These are phyloP conservation scores for Hymenoscyphus scutula DNA, from an alignment of 2,329 filamentous ascomycete genomes.

Conservation along the genomic window DNA sequence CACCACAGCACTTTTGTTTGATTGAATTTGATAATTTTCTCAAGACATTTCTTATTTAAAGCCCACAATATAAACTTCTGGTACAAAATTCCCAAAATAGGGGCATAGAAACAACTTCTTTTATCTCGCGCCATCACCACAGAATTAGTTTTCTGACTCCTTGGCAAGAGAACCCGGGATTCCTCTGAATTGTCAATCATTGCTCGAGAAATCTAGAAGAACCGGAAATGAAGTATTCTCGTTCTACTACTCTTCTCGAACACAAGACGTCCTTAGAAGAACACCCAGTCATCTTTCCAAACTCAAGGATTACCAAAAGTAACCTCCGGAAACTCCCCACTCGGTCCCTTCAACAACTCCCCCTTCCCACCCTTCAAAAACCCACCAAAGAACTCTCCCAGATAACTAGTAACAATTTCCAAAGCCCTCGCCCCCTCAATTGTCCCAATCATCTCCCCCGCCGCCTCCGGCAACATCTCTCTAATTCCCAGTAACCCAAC, in stretches of 20 bases:
- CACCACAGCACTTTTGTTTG: neutral
- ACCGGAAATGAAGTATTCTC: no score
- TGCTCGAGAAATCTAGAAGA: no score
- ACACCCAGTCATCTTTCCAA: no score
- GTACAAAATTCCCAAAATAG: neutral
- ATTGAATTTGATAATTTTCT: neutral
- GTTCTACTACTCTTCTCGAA: no score
- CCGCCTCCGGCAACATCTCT: slow-evolving; percentile 1
- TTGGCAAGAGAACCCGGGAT: no score
- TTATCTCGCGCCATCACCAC: no score
- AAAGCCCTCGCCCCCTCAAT: slow-evolving; percentile 27
- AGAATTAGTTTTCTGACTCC: no score
- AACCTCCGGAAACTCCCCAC: slow-evolving; percentile 18
- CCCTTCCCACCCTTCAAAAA: slow-evolving; percentile 20
- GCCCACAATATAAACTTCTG: neutral
- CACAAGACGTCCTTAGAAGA: no score
- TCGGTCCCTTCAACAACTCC: slow-evolving; percentile 17
- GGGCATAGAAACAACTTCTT: no score
- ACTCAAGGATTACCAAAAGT: no score
- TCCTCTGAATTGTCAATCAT: no score
- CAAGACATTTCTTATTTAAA: neutral
- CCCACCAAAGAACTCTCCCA: slow-evolving; percentile 25
- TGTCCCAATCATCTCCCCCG: slow-evolving; percentile 19
- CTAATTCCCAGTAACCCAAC: slow-evolving; percentile 16
- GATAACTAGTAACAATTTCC: slow-evolving; percentile 26